phyloP scores from a whole-genome alignment of 2,329 filamentous ascomycete genomes.

The Monilinia laxa region DNA sequence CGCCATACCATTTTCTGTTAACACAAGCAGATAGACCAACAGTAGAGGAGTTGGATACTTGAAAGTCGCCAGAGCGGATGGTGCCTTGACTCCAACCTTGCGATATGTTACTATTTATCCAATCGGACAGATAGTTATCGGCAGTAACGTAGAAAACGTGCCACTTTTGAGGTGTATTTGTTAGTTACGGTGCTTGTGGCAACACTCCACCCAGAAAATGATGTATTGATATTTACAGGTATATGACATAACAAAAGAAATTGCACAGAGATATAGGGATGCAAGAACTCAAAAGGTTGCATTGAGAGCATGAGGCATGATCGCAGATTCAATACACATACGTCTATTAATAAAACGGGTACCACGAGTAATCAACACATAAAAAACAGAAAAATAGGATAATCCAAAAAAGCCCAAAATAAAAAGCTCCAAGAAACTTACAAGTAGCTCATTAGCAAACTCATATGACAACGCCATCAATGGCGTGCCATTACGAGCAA shows the following conservation, averaged over 20 bases:
- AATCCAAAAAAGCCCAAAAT: background rate
- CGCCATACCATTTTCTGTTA: slow-evolving; percentile 1
- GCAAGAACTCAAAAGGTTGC: background rate
- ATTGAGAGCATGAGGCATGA: background rate
- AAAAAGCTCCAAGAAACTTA: slow-evolving; percentile 1
- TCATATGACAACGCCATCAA: slow-evolving; percentile 15
- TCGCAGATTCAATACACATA: background rate
- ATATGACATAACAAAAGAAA: background rate
- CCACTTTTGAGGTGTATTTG: background rate
- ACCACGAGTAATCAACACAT: background rate
- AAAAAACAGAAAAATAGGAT: background rate
- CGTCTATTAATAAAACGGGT: background rate
- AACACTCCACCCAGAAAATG: background rate
- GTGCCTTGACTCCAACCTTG: slow-evolving; percentile 16
- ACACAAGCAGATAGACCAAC: slow-evolving; percentile 5
- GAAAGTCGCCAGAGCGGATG: background rate
- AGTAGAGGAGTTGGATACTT: background rate
- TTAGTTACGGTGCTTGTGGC: background rate
- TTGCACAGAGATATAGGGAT: background rate
- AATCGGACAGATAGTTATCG: slow-evolving; percentile 10
- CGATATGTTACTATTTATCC: slow-evolving; percentile 13
- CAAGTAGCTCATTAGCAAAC: background rate
- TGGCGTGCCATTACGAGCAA: slow-evolving; percentile 8
- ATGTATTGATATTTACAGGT: background rate
- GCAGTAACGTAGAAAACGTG: slow-evolving; percentile 13